Evolutionary conservation across 805 yeast species (phyloP).

Genomic region (Saccharomycopsis schoenii): DNA sequence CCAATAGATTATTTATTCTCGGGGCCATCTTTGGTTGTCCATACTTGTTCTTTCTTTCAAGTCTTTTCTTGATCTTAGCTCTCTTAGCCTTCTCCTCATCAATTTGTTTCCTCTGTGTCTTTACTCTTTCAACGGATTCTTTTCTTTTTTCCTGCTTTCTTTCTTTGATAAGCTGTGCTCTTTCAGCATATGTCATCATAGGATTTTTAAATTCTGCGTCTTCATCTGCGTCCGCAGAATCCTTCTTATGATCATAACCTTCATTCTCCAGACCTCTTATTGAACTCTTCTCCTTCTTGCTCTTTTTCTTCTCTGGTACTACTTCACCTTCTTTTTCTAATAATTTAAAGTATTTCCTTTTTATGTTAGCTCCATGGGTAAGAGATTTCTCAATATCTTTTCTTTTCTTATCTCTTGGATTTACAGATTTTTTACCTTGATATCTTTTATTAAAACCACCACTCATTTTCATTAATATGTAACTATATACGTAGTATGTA

Average conservation of each 20-base stretch:
- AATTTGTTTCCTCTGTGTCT: slow-evolving; percentile 25
- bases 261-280: slow-evolving; percentile 16
- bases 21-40: slow-evolving; percentile 95
- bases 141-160: slow-evolving; percentile 31
- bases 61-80: slow-evolving; percentile 34
- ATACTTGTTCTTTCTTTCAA: slow-evolving; percentile 46
- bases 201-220: neutral
- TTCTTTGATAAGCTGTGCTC: slow-evolving; percentile 37
- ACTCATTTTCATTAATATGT: neutral
- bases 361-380: slow-evolving; percentile 68
- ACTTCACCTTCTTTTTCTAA: slow-evolving; percentile 60
- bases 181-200: slow-evolving; percentile 25
- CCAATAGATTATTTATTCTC: slow-evolving; percentile 65
- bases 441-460: neutral
- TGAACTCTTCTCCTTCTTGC: slow-evolving; percentile 7
- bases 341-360: slow-evolving; percentile 72
- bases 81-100: slow-evolving; percentile 33
- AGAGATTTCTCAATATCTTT: slow-evolving; percentile 72
- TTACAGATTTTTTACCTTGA: neutral
- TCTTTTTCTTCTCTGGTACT: slow-evolving; percentile 33
- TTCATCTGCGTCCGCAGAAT: slow-evolving; percentile 10
- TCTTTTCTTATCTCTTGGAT: slow-evolving; percentile 16
- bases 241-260: slow-evolving; percentile 10
- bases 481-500: too few species aligned
- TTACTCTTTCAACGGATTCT: slow-evolving; percentile 33